Evolutionary conservation across 2,329 filamentous ascomycete species (phyloP), one percentile per base, ranked within the genome.

Genomic region (Zalaria sp.): DNA sequence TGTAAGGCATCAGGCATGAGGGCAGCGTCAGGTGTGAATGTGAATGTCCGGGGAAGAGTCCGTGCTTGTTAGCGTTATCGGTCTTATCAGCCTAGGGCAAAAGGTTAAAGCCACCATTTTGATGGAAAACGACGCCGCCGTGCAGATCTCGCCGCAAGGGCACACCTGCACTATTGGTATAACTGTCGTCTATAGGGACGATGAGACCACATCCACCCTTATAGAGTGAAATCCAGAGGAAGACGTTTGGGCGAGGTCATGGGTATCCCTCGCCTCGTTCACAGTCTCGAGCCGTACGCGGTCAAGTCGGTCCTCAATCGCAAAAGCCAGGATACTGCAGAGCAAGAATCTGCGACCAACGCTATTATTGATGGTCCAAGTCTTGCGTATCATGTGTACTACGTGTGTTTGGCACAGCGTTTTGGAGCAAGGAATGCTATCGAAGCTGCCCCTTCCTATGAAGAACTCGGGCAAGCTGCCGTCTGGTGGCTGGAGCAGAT

Each of bases 351-450:
- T 4, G 42, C 57, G 11, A 40, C 49, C 6, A 46, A 36, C 25
- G 60, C 72, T 10, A 65, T 77, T 36, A 75, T 93, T 43, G 87
- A 94, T 56, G 87, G 86, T 0, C 86, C 87, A 4, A 79, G 77
- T 2, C 63, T 93, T 26, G 83, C 85, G 1, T 82, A 89, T 56
- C 73, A 84, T 57, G 66, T 88, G 34, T 77, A 82, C 46, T 65
- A 76, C 39, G 60, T 75, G 11, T 71, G 77, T 43, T 62, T 75
- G 35, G 57, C 53, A 3, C 57, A 59, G 42, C 59, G 57, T 44
- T 51, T 57, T 27, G 44, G 45, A 11, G 53, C 58, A 18, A 59
- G 59, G 34, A 70, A 69, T 52, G 66, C 68, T 38, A 62, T 74
- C 34, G 66, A 73, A 38, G 56, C 62, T 8, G 65, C 73, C 27